A percentile compares a stretch with the other conserved stretches of the same genome.
Conservation (phyloP, 1,284 basidiomycete genomes). For the Tilletia caries region DNA sequence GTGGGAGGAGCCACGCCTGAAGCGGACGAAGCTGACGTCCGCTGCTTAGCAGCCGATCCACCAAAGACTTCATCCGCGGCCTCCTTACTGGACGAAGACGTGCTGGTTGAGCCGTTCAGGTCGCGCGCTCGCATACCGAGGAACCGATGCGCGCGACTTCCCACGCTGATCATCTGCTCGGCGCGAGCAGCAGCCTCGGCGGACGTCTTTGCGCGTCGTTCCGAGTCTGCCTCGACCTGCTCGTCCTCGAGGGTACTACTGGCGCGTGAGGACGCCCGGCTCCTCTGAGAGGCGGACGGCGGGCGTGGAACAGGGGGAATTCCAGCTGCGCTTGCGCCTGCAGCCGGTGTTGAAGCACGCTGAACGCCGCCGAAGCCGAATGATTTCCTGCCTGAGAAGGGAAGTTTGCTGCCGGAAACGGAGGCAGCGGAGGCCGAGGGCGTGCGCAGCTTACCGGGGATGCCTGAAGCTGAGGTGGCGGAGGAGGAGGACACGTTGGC, state of each 20-base stretch:
- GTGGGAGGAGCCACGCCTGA: constrained; percentile 16
- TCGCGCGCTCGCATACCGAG: constrained; percentile 51
- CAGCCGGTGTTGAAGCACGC: background rate
- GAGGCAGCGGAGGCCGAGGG: background rate
- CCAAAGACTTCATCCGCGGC: constrained; percentile 10
- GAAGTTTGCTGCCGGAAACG: background rate
- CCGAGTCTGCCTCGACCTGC: constrained; percentile 24
- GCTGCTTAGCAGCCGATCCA: constrained; percentile 56
- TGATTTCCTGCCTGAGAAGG: background rate
- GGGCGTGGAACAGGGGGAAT: constrained; percentile 66
- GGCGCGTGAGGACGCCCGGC: constrained; percentile 18
- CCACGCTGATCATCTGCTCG: constrained; percentile 65
- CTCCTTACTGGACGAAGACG: background rate
- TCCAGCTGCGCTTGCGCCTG: background rate
- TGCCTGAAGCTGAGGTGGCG: background rate
- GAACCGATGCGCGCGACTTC: constrained; percentile 78
- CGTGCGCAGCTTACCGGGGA: background rate
- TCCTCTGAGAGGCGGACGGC: constrained; percentile 67
- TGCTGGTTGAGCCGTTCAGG: constrained; percentile 16
- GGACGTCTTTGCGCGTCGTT: constrained; percentile 24
- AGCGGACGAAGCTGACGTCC: constrained; percentile 60
- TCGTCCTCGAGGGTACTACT: constrained; percentile 32
- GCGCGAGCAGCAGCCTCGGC: constrained; percentile 45
- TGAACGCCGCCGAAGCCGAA: constrained; percentile 9
- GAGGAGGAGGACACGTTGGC: background rate